A percentile compares a stretch with the other conserved stretches of the same genome.
These are phyloP conservation scores for Quercus engelmannii DNA, from an alignment of 306 rosid genomes.

Conservation along the genomic window DNA sequence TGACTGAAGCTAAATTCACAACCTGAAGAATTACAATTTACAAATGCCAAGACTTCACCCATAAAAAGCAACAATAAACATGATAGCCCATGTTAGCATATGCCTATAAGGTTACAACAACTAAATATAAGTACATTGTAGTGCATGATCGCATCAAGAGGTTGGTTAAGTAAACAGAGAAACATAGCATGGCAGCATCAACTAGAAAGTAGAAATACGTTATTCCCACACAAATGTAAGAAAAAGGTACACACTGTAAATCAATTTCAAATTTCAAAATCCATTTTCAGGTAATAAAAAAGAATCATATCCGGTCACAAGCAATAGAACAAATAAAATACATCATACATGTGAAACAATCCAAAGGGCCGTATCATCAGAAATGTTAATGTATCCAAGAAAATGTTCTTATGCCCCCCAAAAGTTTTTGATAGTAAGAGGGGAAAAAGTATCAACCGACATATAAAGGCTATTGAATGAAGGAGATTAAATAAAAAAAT, in stretches of 20 bases:
- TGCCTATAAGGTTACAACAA: neutral
- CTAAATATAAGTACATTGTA: neutral
- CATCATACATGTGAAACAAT: constrained; percentile 29
- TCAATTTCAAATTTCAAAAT: constrained; percentile 7
- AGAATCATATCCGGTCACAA: constrained; percentile 30
- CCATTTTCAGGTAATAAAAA: constrained; percentile 20
- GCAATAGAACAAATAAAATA: constrained; percentile 20
- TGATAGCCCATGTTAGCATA: neutral
- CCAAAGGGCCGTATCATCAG: constrained; percentile 14
- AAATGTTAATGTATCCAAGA: neutral
- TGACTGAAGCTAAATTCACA: neutral
- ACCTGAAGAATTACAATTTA: neutral
- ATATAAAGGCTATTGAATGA: neutral
- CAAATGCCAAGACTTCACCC: neutral
- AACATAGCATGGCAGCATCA: neutral
- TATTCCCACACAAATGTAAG: neutral
- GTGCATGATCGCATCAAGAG: neutral
- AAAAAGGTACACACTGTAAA: neutral
- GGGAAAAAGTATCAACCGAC: constrained; percentile 20
- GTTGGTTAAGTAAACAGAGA: neutral
- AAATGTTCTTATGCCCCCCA: constrained; percentile 28
- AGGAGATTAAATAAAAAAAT: neutral
- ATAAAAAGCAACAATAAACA: neutral
- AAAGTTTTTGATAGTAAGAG: constrained; percentile 12
- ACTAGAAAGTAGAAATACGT: neutral